Evolutionary conservation across 129 eudicot genomes (phyloP).

Genomic region (Artemisia argyi): DNA sequence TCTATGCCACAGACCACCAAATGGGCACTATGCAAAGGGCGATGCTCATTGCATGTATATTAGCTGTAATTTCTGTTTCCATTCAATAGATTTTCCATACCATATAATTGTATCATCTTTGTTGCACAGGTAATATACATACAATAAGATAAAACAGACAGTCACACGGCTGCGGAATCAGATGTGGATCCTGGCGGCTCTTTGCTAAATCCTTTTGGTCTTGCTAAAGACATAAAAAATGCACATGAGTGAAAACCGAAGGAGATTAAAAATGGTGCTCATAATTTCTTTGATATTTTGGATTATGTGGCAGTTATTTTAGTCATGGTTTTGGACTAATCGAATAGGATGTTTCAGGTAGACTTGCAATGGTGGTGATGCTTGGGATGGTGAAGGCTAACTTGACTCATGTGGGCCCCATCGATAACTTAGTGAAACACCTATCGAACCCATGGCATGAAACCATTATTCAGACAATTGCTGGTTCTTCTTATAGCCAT

Average conservation of each 20-base stretch:
- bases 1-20: no score
- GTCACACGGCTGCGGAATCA: no score
- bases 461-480: slow-evolving; percentile 75
- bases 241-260: slow-evolving; percentile 83
- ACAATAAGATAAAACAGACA: no score
- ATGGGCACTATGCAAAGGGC: no score
- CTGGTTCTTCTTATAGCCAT: slow-evolving; percentile 36
- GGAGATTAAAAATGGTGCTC: slow-evolving; percentile 87
- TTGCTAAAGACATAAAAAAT: slow-evolving; percentile 45
- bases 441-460: slow-evolving; percentile 87
- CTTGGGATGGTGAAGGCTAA: slow-evolving; percentile 90
- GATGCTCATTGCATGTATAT: no score
- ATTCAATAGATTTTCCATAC: no score
- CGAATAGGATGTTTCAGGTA: slow-evolving; percentile 41
- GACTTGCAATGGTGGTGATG: slow-evolving; percentile 97
- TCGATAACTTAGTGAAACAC: slow-evolving; percentile 76
- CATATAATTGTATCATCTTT: no score
- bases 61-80: no score
- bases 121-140: no score
- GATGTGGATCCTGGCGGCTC: no score
- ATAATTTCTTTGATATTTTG: background rate
- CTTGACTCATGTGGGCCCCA: slow-evolving; percentile 88
- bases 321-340: slow-evolving; percentile 5
- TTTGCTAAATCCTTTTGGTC: no score
- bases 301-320: background rate